Percentiles rank a stretch among this genome's conserved stretches.
phyloP scores from a whole-genome alignment of 495 filamentous ascomycete genomes.

The Penicillium dipodomyicola region DNA sequence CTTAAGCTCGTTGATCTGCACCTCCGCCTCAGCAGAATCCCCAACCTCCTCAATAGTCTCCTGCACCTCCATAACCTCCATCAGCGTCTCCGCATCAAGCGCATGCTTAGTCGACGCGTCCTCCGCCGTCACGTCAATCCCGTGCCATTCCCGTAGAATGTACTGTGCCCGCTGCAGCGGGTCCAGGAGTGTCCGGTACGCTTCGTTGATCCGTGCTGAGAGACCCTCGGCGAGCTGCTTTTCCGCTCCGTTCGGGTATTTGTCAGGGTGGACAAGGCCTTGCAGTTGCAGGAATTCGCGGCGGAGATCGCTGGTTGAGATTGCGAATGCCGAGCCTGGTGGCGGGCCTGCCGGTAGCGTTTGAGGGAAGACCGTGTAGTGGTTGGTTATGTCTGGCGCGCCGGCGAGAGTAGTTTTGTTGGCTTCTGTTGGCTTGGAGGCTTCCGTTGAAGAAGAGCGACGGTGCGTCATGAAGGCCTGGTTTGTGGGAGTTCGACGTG shows the following conservation, averaged over 20 bases:
- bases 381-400: constrained; percentile 48
- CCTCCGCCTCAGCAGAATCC: constrained; percentile 55
- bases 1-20: constrained; percentile 59
- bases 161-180: constrained; percentile 84
- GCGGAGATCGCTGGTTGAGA: constrained; percentile 64
- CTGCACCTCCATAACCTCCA: constrained; percentile 83
- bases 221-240: constrained; percentile 67
- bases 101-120: constrained; percentile 64
- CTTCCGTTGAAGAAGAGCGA: constrained; percentile 24
- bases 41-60: constrained; percentile 74
- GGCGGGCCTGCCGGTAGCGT: constrained; percentile 81
- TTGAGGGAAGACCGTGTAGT: constrained; percentile 86
- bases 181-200: constrained; percentile 75
- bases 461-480: neutral
- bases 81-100: constrained; percentile 68
- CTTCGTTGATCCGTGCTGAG: constrained; percentile 80
- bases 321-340: constrained; percentile 69
- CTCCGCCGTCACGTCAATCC: constrained; percentile 67
- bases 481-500: neutral
- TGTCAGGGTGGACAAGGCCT: constrained; percentile 77
- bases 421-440: constrained; percentile 11
- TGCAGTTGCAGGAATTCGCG: constrained; percentile 86
- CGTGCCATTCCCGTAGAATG: constrained; percentile 62
- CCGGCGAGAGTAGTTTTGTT: constrained; percentile 15
- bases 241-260: constrained; percentile 51